A percentile compares a stretch with the other conserved stretches of the same genome.
These are phyloP conservation scores for Wickerhamiella nectarea DNA, from an alignment of 805 yeast genomes.

Conservation along the genomic window DNA sequence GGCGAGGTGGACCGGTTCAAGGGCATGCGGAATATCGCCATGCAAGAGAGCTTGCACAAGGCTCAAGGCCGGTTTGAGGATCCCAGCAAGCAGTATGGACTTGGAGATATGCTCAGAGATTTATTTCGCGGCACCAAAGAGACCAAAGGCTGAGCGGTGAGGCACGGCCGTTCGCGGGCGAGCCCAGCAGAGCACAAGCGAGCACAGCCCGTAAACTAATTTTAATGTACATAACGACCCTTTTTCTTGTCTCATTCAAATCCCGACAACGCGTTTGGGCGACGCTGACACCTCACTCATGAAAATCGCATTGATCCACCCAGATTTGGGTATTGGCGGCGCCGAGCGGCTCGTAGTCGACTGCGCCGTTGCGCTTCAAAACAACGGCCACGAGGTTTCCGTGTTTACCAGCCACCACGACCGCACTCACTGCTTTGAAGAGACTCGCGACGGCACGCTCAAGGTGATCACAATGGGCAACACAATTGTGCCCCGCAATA, in stretches of 20 bases:
- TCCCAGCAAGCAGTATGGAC: constrained; percentile 23
- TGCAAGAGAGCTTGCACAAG: constrained; percentile 12
- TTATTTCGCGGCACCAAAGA: too few relatives aligned
- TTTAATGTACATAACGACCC: too few relatives aligned
- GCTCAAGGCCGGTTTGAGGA: constrained; percentile 18
- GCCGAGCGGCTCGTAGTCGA: constrained; percentile 97
- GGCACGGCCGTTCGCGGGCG: too few relatives aligned
- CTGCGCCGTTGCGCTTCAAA: constrained; percentile 78
- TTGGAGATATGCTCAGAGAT: constrained; percentile 2
- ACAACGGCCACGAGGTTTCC: constrained; percentile 45
- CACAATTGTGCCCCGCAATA: constrained; percentile 52
- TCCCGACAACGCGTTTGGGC: too few relatives aligned
- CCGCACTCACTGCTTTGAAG: constrained; percentile 77
- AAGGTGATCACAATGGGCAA: constrained; percentile 70
- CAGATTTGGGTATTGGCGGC: constrained; percentile 94
- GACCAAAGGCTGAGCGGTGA: too few relatives aligned
- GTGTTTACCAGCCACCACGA: constrained; percentile 89
- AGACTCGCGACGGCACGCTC: constrained; percentile 45
- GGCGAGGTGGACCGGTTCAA: constrained; percentile 8
- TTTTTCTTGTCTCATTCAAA: too few relatives aligned
- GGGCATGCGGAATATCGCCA: constrained; percentile 13
- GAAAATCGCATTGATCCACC: constrained; percentile 79
- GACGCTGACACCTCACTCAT: constrained; percentile 19
- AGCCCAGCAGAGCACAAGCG: too few relatives aligned
- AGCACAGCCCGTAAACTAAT: too few relatives aligned